A percentile compares a stretch with the other conserved stretches of the same genome.
Conservation (phyloP, 192 early-diverging fungal genomes). For the Endogone sp. region DNA sequence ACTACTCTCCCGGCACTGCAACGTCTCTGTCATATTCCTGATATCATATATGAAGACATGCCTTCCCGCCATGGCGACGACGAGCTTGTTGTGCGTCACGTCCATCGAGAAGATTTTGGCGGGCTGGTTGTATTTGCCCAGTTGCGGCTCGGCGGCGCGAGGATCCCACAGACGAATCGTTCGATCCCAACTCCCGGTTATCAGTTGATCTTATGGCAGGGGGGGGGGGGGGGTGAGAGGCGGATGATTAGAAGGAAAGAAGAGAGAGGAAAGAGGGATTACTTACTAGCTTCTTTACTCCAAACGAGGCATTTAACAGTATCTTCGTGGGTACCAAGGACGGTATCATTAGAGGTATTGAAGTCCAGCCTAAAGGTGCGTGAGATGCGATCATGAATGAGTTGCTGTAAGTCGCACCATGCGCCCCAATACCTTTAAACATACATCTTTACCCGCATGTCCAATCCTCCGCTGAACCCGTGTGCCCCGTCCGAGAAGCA, state of each 20-base stretch:
- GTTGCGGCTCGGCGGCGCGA: conserved; percentile 32
- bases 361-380: conserved; percentile 57
- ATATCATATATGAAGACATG: conserved; percentile 82
- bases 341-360: conserved; percentile 41
- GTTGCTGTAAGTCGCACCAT: no score
- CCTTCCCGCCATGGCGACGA: conserved; percentile 81
- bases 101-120: conserved; percentile 89
- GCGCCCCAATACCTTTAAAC: no score
- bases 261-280: background rate
- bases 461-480: conserved; percentile 76
- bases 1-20: conserved; percentile 70
- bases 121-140: conserved; percentile 48
- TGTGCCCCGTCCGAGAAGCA: conserved; percentile 59
- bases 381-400: conserved; percentile 1
- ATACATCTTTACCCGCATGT: conserved; percentile 61
- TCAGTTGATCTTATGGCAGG: conserved; percentile 53
- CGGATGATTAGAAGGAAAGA: background rate
- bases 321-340: conserved; percentile 79
- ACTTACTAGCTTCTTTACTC: conserved; percentile 41
- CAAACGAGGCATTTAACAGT: conserved; percentile 68
- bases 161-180: conserved; percentile 77
- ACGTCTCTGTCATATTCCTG: conserved; percentile 70
- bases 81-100: conserved; percentile 59
- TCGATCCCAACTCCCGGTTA: conserved; percentile 93
- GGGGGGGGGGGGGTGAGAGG: no score